Conservation (phyloP, 2,329 filamentous ascomycete genomes). For the Nemania diffusa region DNA sequence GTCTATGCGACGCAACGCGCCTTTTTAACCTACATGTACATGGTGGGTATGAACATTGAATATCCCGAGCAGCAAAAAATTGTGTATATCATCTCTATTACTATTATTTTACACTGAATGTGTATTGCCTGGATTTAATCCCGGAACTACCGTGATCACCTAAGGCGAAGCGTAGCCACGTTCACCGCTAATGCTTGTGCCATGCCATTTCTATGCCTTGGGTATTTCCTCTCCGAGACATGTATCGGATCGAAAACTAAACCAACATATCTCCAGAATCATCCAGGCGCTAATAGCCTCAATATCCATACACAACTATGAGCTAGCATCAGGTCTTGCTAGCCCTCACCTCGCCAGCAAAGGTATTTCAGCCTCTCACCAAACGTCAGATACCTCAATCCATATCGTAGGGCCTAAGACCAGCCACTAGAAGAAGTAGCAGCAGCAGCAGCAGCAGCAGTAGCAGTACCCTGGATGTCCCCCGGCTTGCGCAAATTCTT, state of each 20-base stretch:
- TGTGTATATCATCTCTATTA: slow-evolving; percentile 3
- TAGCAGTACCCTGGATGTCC: too few relatives aligned
- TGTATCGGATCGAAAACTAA: not conserved
- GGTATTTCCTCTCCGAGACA: too few relatives aligned
- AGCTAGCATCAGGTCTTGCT: not conserved
- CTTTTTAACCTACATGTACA: not conserved
- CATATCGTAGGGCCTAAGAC: not conserved
- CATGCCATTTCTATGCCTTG: not conserved
- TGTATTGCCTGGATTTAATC: not conserved
- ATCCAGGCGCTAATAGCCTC: not conserved
- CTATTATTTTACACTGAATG: not conserved
- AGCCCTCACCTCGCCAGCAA: not conserved
- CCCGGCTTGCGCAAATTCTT: slow-evolving; percentile 33
- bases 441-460: too few relatives aligned
- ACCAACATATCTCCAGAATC: not conserved
- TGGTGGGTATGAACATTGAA: not conserved
- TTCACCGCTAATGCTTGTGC: not conserved
- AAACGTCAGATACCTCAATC: too few relatives aligned
- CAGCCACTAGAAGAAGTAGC: too few relatives aligned
- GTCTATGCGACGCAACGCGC: not conserved
- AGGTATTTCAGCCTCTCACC: not conserved
- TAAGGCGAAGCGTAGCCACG: not conserved
- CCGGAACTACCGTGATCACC: not conserved
- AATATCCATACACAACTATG: not conserved
- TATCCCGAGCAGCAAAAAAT: not conserved